Evolutionary conservation across 1,139 yeast species (phyloP).

Genomic region (Lodderomyces pseudojiufengensis): DNA sequence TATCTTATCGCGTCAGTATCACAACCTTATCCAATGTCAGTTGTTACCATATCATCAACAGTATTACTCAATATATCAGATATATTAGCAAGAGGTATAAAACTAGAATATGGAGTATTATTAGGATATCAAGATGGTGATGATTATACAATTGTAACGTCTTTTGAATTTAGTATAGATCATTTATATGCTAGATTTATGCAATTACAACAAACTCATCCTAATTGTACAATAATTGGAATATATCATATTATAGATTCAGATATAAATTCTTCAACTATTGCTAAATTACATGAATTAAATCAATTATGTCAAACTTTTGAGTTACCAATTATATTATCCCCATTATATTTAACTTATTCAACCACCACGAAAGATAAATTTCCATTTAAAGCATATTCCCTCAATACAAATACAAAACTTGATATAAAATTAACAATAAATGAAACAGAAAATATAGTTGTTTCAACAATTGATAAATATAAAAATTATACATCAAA

Average conservation of each 20-base stretch:
- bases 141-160: constrained; percentile 16
- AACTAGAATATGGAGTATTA: constrained; percentile 23
- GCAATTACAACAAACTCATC: constrained; percentile 27
- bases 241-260: constrained; percentile 21
- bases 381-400: constrained; percentile 9
- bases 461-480: constrained; percentile 26
- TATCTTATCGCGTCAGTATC: too few relatives aligned
- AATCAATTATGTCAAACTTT: constrained; percentile 7
- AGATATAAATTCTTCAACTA: constrained; percentile 9
- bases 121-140: constrained; percentile 20
- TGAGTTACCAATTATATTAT: constrained; percentile 3
- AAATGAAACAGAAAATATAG: constrained; percentile 25
- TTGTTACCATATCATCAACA: constrained; percentile 15
- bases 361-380: constrained; percentile 1
- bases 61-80: constrained; percentile 29
- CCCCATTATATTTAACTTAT: constrained; percentile 4
- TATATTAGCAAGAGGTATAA: constrained; percentile 17
- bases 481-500: constrained; percentile 19
- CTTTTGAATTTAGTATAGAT: constrained; percentile 21
- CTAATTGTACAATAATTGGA: constrained; percentile 28
- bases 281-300: constrained; percentile 7
- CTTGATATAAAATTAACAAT: constrained; percentile 16
- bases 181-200: constrained; percentile 24
- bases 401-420: constrained; percentile 5
- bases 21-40: too few relatives aligned